phyloP scores from a whole-genome alignment of 2,329 filamentous ascomycete genomes.

The Penicillium sp. region DNA sequence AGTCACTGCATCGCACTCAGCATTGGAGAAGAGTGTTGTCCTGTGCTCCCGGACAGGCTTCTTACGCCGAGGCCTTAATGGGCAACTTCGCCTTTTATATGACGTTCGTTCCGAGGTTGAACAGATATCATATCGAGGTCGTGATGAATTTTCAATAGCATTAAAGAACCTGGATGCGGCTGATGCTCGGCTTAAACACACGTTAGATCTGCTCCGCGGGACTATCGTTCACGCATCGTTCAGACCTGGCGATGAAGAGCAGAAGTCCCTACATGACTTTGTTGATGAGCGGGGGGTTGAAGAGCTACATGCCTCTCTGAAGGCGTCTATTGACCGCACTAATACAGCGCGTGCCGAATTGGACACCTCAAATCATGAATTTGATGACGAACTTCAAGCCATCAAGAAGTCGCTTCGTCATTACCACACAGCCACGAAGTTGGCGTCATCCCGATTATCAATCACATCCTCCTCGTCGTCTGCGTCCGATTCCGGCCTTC shows the following conservation, averaged over 20 bases:
- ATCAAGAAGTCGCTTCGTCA: conserved; percentile 52
- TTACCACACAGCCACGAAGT: conserved; percentile 32
- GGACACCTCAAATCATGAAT: conserved; percentile 50
- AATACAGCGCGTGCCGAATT: conserved; percentile 53
- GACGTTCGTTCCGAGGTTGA: conserved; percentile 39
- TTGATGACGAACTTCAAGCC: conserved; percentile 62
- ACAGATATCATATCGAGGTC: conserved; percentile 35
- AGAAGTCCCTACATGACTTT: conserved; percentile 56
- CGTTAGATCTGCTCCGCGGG: conserved; percentile 47
- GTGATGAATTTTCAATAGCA: conserved; percentile 41
- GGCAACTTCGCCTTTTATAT: conserved; percentile 39
- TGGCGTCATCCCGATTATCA: conserved; percentile 32
- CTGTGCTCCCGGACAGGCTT: conserved; percentile 63
- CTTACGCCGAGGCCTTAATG: conserved; percentile 52
- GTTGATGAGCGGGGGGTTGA: conserved; percentile 56
- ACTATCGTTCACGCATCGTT: conserved; percentile 53
- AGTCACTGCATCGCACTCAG: conserved; percentile 62
- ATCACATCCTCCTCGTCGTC: conserved; percentile 29
- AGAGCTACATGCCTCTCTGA: conserved; percentile 48
- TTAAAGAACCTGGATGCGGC: conserved; percentile 52
- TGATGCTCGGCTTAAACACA: conserved; percentile 49
- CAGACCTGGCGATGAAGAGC: conserved; percentile 40
- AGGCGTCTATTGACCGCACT: conserved; percentile 53
- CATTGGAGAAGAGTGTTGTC: conserved; percentile 69
- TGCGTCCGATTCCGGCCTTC: conserved; percentile 27